These are phyloP conservation scores for Coniochaeta prunicola DNA, from an alignment of 2,329 filamentous ascomycete genomes.

Conservation along the genomic window DNA sequence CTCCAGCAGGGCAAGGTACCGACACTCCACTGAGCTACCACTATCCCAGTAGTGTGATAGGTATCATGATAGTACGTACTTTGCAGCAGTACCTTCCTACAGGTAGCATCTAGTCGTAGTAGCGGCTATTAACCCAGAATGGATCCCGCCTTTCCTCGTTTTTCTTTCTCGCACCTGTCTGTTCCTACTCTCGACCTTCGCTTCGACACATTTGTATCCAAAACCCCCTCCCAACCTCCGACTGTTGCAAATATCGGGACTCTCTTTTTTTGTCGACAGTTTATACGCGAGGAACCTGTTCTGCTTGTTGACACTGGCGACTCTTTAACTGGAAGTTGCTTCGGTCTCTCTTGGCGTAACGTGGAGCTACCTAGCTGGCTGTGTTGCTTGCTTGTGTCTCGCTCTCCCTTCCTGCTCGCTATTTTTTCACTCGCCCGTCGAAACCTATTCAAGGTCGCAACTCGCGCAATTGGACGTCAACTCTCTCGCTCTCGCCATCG, in stretches of 20 bases:
- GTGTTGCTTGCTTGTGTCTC: neutral
- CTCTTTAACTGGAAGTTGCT: constrained; percentile 10
- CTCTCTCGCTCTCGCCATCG: neutral
- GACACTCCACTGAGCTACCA: neutral
- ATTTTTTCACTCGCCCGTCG: neutral
- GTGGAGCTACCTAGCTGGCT: neutral
- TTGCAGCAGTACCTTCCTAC: too few relatives aligned
- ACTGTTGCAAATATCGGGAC: neutral
- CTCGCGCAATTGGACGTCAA: neutral
- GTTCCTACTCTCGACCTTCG: neutral
- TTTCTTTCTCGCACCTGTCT: neutral
- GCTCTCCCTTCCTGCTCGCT: neutral
- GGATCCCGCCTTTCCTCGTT: neutral
- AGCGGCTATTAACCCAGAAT: neutral
- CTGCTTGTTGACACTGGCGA: constrained; percentile 3
- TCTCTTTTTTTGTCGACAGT: constrained; percentile 2
- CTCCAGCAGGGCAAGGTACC: neutral
- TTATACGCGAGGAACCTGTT: neutral
- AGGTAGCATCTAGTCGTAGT: too few relatives aligned
- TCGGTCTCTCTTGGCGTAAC: neutral
- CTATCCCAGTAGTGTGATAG: too few relatives aligned
- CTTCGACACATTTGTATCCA: neutral
- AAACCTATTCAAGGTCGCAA: neutral
- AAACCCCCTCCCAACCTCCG: neutral
- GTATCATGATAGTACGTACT: neutral